Evolutionary conservation across 345 rosid genomes (phyloP).

Genomic region (Brassica rapa): DNA sequence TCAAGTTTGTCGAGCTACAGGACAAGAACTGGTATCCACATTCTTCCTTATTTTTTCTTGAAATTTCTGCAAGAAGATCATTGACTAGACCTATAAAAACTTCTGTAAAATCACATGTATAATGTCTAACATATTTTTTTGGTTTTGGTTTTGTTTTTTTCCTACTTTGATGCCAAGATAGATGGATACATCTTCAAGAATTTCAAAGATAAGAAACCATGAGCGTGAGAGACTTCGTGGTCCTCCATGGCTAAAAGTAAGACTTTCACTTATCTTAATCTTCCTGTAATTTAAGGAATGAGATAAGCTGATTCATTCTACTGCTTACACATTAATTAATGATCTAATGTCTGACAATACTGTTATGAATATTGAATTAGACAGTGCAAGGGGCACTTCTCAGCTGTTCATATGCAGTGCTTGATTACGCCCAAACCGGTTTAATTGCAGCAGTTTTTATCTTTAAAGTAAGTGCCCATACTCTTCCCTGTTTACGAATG

Average conservation of each 20-base stretch:
- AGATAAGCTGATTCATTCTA: constrained; percentile 12
- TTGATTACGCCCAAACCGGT: constrained; percentile 97
- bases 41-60: constrained; percentile 23
- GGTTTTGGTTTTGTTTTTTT: background rate
- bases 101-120: background rate
- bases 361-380: constrained; percentile 47
- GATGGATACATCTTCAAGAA: constrained; percentile 98
- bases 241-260: constrained; percentile 96
- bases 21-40: constrained; percentile 84
- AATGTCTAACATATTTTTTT: constrained; percentile 21
- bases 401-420: constrained; percentile 71
- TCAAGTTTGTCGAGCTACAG: constrained; percentile 99
- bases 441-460: constrained; percentile 94
- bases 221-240: constrained; percentile 96
- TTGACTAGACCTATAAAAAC: constrained; percentile 5
- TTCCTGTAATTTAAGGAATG: background rate
- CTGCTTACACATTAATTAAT: constrained; percentile 9
- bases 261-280: constrained; percentile 10
- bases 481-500: background rate
- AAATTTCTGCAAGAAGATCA: constrained; percentile 9
- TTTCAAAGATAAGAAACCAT: constrained; percentile 82
- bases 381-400: constrained; percentile 83
- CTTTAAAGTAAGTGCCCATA: constrained; percentile 69
- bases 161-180: constrained; percentile 58
- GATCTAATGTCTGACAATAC: constrained; percentile 12